These are phyloP conservation scores for Beta macrorhiza DNA, from an alignment of 179 eudicot species.

Conservation along the genomic window DNA sequence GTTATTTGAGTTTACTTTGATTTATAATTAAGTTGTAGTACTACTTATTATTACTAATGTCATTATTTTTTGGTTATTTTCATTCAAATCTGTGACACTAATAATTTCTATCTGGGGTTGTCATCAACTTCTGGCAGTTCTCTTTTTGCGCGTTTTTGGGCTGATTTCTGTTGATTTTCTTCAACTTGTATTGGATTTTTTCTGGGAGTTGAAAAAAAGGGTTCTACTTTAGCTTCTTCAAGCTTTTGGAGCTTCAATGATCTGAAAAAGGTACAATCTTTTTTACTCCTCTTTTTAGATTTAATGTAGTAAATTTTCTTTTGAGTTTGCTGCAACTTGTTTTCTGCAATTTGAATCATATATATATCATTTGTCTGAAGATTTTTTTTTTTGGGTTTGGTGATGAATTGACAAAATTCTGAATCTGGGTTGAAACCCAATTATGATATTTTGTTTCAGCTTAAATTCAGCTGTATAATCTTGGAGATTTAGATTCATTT, in stretches of 20 bases:
- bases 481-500: neutral
- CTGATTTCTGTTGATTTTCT: conserved; percentile 1
- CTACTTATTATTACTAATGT: too few species aligned
- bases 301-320: neutral
- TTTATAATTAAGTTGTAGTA: neutral
- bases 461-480: neutral
- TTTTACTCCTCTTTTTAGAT: neutral
- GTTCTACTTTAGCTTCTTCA: conserved; percentile 14
- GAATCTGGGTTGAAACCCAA: neutral
- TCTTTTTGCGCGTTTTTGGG: conserved; percentile 18
- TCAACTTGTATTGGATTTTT: neutral
- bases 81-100: conserved; percentile 1
- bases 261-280: conserved; percentile 38
- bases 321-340: conserved; percentile 3
- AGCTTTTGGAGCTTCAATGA: conserved; percentile 23
- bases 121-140: conserved; percentile 13
- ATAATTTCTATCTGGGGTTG: conserved; percentile 15
- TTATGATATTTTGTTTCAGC: neutral
- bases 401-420: neutral
- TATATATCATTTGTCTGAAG: neutral
- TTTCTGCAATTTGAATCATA: neutral
- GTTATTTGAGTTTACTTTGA: neutral
- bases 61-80: neutral
- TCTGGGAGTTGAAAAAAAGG: conserved; percentile 4
- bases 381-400: neutral